Evolutionary conservation across 306 rosid genomes (phyloP), one percentile per base, ranked within the genome.

Genomic region (Begonia loranthoides): DNA sequence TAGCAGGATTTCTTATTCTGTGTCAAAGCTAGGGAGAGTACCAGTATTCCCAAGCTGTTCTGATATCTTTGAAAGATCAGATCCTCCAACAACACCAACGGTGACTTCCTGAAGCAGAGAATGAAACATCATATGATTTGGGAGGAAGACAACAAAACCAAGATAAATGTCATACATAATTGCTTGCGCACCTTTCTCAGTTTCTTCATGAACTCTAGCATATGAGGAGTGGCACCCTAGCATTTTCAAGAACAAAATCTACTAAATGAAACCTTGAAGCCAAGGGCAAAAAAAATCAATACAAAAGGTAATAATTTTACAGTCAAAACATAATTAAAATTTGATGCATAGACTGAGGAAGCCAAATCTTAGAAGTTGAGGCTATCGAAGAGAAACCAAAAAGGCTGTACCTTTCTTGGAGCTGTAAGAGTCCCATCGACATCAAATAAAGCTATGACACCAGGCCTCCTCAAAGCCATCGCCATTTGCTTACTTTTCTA

Each of bases 401-500:
- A 5, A 6, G 15, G 5, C 14, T 28, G 10, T 53, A 85, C 97
- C 95, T 85, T 82, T 51, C 97, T 80, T 15, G 95, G 88, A 63
- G 94, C 97, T 15, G 95, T 82, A 63, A 90, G 92, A 73, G 97
- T 82, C 17, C 82, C 97, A 80, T 90, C 97, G 45, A 90, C 95
- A 74, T 90, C 95, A 72, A 90, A 90, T 53, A 90, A 71, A 58
- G 97, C 95, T 77, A 90, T 72, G 41, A 90, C 61, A 54, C 97
- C 94, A 44, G 85, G 83, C 64, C 63, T 80, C 64, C 60, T 45
- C 41, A 63, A 65, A 60, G 86, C 87, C 97, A 90, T 70, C 17
- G 13, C 34, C 47, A 13, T 48, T 50, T 6, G 10, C 12, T 43
- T 4, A 43, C 46, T 43, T 43, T 13, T 43, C 46, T 43, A 13